phyloP scores from a whole-genome alignment of 2,329 filamentous ascomycete species.

The Bimuria novae-zelandiae region DNA sequence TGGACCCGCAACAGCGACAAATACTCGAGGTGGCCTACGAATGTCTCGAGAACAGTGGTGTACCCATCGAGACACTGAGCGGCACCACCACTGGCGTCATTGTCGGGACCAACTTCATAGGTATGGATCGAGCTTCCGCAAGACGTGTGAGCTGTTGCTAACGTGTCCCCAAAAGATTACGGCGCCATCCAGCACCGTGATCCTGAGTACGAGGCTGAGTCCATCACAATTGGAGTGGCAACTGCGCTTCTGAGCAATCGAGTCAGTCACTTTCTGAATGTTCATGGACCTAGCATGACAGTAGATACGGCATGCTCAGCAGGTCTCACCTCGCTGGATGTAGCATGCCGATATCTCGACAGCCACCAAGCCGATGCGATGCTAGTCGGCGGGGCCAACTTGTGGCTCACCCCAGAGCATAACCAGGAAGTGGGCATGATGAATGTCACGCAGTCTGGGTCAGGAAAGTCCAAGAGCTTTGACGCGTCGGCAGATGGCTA shows the following conservation, averaged over 20 bases:
- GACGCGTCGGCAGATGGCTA: constrained; percentile 31
- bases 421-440: too few relatives aligned
- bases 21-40: constrained; percentile 40
- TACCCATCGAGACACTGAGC: constrained; percentile 27
- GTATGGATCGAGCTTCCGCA: too few relatives aligned
- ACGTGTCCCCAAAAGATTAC: constrained; percentile 24
- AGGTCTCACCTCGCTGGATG: constrained; percentile 30
- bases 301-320: constrained; percentile 34
- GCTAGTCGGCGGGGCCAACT: too few relatives aligned
- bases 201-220: too few relatives aligned
- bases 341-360: constrained; percentile 21
- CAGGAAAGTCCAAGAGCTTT: constrained; percentile 8
- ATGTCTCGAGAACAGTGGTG: constrained; percentile 47
- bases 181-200: constrained; percentile 18
- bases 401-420: too few relatives aligned
- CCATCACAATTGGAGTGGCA: constrained; percentile 19
- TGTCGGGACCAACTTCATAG: too few relatives aligned
- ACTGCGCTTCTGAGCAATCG: constrained; percentile 29
- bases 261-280: constrained; percentile 34
- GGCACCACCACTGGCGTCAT: constrained; percentile 29
- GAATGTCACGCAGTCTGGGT: too few relatives aligned
- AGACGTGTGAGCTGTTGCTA: too few relatives aligned
- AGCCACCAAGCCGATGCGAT: constrained; percentile 18
- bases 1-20: constrained; percentile 37
- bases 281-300: constrained; percentile 21